phyloP scores from a whole-genome alignment of 2,329 filamentous ascomycete genomes.

The Coniochaeta ligniaria region DNA sequence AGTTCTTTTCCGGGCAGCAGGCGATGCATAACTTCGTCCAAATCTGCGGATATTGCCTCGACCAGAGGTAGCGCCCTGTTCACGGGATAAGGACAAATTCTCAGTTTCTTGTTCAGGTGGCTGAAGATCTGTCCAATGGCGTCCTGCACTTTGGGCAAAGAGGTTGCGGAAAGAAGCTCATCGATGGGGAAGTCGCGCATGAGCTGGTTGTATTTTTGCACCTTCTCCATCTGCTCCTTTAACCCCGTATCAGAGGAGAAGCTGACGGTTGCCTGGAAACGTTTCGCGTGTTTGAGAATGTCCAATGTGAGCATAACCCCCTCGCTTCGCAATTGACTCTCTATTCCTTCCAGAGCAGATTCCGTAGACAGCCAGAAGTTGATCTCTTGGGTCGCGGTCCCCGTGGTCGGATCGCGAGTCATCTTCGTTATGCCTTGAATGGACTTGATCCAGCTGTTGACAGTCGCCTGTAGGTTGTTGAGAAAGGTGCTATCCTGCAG shows the following conservation, averaged over 20 bases:
- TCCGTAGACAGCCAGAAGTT: slow-evolving; percentile 99
- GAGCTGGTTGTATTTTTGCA: slow-evolving; percentile 97
- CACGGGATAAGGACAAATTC: slow-evolving; percentile 93
- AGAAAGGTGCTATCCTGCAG: slow-evolving; percentile 86
- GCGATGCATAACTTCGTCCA: slow-evolving; percentile 79
- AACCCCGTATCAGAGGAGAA: slow-evolving; percentile 93
- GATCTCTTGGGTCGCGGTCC: slow-evolving; percentile 90
- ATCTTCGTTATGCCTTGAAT: slow-evolving; percentile 96
- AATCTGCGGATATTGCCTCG: slow-evolving; percentile 88
- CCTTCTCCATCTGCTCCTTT: slow-evolving; percentile 91
- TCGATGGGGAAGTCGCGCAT: slow-evolving; percentile 98
- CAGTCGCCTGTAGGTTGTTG: slow-evolving; percentile 86
- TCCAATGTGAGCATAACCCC: slow-evolving; percentile 88
- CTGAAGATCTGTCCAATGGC: slow-evolving; percentile 83
- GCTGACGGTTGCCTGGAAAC: slow-evolving; percentile 95
- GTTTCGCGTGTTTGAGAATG: slow-evolving; percentile 92
- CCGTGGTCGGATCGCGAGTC: slow-evolving; percentile 70
- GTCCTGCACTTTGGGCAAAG: slow-evolving; percentile 80
- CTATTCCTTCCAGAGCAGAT: slow-evolving; percentile 83
- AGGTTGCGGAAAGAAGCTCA: slow-evolving; percentile 87
- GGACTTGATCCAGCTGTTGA: slow-evolving; percentile 98
- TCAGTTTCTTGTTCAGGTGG: slow-evolving; percentile 96
- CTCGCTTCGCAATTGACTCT: slow-evolving; percentile 78
- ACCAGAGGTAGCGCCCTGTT: slow-evolving; percentile 87
- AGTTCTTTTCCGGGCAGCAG: slow-evolving; percentile 80